Percentiles rank a stretch among this genome's conserved stretches.
Evolutionary conservation across 2,329 filamentous ascomycete species (phyloP).

Genomic region (Colletotrichum agaves): DNA sequence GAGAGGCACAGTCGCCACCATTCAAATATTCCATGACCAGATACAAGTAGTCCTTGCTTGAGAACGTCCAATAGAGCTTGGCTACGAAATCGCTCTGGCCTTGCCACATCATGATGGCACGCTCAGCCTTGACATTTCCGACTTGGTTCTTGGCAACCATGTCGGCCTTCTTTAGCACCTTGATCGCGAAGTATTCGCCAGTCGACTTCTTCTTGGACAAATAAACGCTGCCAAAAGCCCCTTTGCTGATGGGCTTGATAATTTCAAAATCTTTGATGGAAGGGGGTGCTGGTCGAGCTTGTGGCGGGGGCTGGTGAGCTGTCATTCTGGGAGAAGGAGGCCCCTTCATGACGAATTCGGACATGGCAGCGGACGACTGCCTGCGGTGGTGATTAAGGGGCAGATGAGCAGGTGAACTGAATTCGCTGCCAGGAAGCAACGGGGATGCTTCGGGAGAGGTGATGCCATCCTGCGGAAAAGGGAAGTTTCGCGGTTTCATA

Average conservation of each 20-base stretch:
- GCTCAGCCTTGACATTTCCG: slow-evolving; percentile 97
- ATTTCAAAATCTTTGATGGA: slow-evolving; percentile 99
- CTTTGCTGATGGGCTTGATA: slow-evolving; percentile 99
- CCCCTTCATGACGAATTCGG: slow-evolving; percentile 71
- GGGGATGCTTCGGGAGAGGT: slow-evolving; percentile 91
- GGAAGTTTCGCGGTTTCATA: slow-evolving; percentile 77
- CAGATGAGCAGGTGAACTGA: slow-evolving; percentile 76
- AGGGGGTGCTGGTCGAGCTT: slow-evolving; percentile 87
- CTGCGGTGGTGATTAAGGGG: slow-evolving; percentile 78
- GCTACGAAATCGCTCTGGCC: slow-evolving; percentile 99
- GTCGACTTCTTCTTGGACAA: slow-evolving; percentile 98
- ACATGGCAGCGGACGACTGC: slow-evolving; percentile 91
- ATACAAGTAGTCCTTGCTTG: slow-evolving; percentile 98
- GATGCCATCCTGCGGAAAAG: slow-evolving; percentile 70
- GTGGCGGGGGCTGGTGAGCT: slow-evolving; percentile 81
- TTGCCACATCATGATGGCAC: slow-evolving; percentile 99
- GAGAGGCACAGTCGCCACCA: slow-evolving; percentile 93
- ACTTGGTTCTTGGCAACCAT: slow-evolving; percentile 99
- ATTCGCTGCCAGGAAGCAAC: slow-evolving; percentile 84
- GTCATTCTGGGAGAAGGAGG: slow-evolving; percentile 86
- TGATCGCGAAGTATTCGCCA: slow-evolving; percentile 98
- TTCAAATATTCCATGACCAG: slow-evolving; percentile 99
- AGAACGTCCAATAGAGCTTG: slow-evolving; percentile 99
- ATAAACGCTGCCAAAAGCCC: slow-evolving; percentile 97
- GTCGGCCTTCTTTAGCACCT: slow-evolving; percentile 98